These are phyloP conservation scores for Phanerodontia chrysosporium DNA, from an alignment of 768 basidiomycete genomes.

Conservation along the genomic window DNA sequence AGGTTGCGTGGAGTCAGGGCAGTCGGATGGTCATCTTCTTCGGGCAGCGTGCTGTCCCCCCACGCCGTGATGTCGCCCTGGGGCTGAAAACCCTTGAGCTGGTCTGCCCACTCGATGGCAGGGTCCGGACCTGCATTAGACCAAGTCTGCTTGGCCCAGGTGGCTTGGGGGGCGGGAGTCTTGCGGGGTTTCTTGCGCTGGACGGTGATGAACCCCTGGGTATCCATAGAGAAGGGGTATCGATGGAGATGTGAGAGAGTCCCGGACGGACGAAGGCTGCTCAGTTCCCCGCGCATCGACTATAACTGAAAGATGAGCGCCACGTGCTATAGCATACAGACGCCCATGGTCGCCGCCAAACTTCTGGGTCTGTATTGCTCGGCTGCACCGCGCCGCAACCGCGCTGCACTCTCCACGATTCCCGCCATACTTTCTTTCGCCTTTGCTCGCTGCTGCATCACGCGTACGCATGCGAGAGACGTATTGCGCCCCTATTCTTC, in stretches of 20 bases:
- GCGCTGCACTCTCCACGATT: not conserved
- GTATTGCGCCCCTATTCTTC: not conserved
- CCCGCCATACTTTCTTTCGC: too few species aligned
- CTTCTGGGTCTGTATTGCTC: not conserved
- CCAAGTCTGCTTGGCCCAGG: too few species aligned
- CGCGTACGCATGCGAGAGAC: not conserved
- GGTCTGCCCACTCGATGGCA: not conserved
- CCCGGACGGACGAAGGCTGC: not conserved
- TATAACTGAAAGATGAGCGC: not conserved
- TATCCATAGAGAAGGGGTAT: not conserved
- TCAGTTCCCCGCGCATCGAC: too few species aligned
- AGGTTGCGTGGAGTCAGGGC: not conserved
- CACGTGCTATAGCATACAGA: not conserved
- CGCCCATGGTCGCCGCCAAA: not conserved
- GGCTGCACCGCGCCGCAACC: not conserved
- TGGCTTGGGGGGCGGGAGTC: not conserved
- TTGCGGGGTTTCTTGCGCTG: not conserved
- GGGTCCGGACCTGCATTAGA: not conserved
- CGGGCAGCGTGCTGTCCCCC: conserved; percentile 17
- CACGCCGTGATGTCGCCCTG: conserved; percentile 10
- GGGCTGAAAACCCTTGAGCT: not conserved
- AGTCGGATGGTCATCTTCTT: not conserved
- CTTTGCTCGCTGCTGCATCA: not conserved
- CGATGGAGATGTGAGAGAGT: not conserved
- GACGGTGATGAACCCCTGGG: not conserved